Conservation (phyloP, 139 green algal species). For the Volvox africanus region DNA sequence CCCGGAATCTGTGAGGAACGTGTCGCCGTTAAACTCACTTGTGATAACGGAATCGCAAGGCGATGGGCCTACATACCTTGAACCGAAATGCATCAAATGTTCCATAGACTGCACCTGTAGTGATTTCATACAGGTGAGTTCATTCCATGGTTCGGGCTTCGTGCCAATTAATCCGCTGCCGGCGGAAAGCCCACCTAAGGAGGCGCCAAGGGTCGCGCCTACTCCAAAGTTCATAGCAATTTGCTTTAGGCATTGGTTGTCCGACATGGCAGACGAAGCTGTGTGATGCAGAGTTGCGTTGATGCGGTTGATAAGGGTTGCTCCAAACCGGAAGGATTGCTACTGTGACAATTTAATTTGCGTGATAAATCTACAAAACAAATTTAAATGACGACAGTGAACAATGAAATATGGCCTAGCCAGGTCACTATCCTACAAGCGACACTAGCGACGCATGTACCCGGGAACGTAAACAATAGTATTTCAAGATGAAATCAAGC, state of each 20-base stretch:
- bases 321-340: too few species aligned
- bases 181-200: conserved; percentile 43
- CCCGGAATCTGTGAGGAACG: conserved; percentile 51
- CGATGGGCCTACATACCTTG: conserved; percentile 29
- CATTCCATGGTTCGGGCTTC: not conserved
- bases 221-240: conserved; percentile 62
- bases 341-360: not conserved
- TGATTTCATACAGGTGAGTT: not conserved
- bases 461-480: too few species aligned
- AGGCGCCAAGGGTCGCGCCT: conserved; percentile 50
- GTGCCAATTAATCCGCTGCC: not conserved
- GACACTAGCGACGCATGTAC: too few species aligned
- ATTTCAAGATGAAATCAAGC: too few species aligned
- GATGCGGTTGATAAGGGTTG: not conserved
- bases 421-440: too few species aligned
- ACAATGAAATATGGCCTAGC: not conserved
- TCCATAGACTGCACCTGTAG: conserved; percentile 53
- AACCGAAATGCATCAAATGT: conserved; percentile 55
- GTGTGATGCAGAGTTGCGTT: not conserved
- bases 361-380: not conserved
- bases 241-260: conserved; percentile 54
- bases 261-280: conserved; percentile 17
- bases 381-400: not conserved
- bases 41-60: not conserved
- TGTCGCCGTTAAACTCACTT: too few species aligned